Conservation (phyloP, 495 filamentous ascomycete species). For the Penicillium manginii region DNA sequence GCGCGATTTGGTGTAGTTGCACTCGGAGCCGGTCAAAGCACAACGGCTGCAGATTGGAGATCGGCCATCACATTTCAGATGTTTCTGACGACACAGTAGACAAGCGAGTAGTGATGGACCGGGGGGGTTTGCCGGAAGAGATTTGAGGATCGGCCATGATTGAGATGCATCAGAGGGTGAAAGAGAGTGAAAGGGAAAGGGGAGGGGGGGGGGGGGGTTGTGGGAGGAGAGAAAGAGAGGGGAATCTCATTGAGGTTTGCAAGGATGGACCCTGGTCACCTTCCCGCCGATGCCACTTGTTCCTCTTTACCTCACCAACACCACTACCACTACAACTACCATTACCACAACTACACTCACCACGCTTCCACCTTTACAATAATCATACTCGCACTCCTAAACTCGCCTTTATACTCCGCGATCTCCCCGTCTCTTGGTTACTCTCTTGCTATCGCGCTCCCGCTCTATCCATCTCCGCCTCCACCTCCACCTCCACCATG, state of each 20-base stretch:
- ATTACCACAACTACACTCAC: background rate
- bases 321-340: background rate
- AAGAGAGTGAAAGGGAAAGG: background rate
- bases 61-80: conserved; percentile 57
- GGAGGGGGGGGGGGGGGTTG: conserved; percentile 1
- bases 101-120: conserved; percentile 56
- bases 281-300: background rate
- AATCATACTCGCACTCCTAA: background rate
- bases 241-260: background rate
- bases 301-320: background rate
- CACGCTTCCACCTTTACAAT: background rate
- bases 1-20: conserved; percentile 52
- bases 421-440: too few relatives aligned
- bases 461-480: background rate
- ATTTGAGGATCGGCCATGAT: conserved; percentile 30
- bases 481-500: conserved; percentile 55
- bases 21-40: conserved; percentile 33
- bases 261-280: conserved; percentile 8
- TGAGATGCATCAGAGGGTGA: background rate
- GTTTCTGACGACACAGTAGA: conserved; percentile 61
- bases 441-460: background rate
- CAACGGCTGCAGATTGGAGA: conserved; percentile 51
- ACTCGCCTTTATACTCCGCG: background rate
- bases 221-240: conserved; percentile 1
- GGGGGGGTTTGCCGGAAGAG: conserved; percentile 9